phyloP scores from a whole-genome alignment of 495 filamentous ascomycete species.

The Acidomyces sp. region DNA sequence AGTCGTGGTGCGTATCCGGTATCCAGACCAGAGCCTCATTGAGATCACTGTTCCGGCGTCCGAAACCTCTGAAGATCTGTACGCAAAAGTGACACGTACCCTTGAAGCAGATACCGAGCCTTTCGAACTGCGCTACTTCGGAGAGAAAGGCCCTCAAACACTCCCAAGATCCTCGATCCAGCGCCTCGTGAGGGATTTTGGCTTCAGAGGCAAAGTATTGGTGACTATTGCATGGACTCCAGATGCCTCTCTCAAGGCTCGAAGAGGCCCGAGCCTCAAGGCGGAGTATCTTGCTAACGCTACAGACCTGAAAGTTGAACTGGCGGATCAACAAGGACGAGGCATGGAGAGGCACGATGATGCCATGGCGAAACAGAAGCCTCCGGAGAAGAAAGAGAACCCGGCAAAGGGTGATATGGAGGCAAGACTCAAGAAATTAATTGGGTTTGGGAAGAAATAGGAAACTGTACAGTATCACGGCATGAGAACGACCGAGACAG shows the following conservation, averaged over 20 bases:
- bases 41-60: conserved; percentile 47
- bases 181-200: conserved; percentile 58
- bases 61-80: conserved; percentile 52
- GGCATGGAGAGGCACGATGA: conserved; percentile 30
- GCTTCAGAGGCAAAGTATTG: conserved; percentile 53
- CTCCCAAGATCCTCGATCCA: conserved; percentile 31
- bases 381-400: conserved; percentile 28
- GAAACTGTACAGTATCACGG: no score
- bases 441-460: conserved; percentile 27
- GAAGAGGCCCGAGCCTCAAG: conserved; percentile 45
- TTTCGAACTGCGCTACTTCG: conserved; percentile 40
- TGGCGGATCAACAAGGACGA: conserved; percentile 30
- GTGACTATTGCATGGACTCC: conserved; percentile 71
- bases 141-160: conserved; percentile 9
- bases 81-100: conserved; percentile 47
- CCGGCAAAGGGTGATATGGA: conserved; percentile 28
- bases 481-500: no score
- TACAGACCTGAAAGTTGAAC: conserved; percentile 47
- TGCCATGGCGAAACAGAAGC: conserved; percentile 23
- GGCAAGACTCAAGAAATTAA: conserved; percentile 34
- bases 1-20: conserved; percentile 68
- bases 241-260: conserved; percentile 33
- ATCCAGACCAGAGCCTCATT: conserved; percentile 68
- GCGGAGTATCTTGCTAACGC: conserved; percentile 53
- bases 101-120: conserved; percentile 36